These are phyloP conservation scores for Mucuna pruriens DNA, from an alignment of 306 rosid species.

Conservation along the genomic window DNA sequence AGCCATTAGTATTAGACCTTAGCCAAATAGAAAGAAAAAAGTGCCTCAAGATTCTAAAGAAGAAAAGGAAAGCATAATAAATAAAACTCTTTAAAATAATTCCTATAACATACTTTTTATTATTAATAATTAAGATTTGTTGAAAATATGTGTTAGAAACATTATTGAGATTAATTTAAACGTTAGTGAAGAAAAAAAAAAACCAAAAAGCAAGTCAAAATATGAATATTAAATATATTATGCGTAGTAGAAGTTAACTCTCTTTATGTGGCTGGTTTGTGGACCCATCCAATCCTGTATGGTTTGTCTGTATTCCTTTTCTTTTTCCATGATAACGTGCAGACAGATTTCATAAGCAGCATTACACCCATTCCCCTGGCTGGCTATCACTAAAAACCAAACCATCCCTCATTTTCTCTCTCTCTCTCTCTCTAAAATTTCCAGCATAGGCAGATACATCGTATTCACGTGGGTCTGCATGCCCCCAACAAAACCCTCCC, in stretches of 20 bases:
- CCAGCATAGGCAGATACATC: constrained; percentile 23
- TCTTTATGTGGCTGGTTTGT: constrained; percentile 12
- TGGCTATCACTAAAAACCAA: constrained; percentile 25
- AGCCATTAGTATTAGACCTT: background rate
- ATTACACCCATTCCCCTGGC: background rate
- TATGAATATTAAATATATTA: too few species aligned
- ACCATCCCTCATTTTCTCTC: background rate
- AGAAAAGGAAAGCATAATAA: background rate
- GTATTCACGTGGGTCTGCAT: constrained; percentile 58
- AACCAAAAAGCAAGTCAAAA: too few species aligned
- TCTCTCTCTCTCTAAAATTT: background rate
- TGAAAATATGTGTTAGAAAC: too few species aligned
- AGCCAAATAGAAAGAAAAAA: background rate
- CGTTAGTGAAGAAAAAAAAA: too few species aligned
- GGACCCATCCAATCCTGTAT: constrained; percentile 32
- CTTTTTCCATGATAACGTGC: background rate
- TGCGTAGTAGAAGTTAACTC: too few species aligned
- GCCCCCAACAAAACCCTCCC: constrained; percentile 31
- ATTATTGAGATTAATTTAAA: too few species aligned
- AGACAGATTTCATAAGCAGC: constrained; percentile 22
- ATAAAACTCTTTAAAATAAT: background rate
- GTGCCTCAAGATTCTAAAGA: background rate
- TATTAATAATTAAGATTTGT: too few species aligned
- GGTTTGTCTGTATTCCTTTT: constrained; percentile 23
- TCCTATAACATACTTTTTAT: too few species aligned